Conservation (phyloP, 2,329 filamentous ascomycete genomes). For the Gyromitra esculenta region DNA sequence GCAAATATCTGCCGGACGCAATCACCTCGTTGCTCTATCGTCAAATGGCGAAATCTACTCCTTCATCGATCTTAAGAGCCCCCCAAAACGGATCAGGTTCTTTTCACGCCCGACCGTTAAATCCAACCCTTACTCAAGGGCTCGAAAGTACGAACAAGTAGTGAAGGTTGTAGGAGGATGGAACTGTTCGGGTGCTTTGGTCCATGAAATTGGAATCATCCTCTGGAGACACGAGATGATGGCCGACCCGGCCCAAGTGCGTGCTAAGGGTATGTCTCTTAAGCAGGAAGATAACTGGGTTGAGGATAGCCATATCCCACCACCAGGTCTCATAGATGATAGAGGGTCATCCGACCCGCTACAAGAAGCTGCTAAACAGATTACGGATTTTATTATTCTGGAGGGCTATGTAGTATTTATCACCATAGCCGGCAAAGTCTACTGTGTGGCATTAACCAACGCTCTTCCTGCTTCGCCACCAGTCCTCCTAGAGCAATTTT, state of each 20-base stretch:
- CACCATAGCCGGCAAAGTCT: conserved; percentile 51
- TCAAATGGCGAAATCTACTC: conserved; percentile 48
- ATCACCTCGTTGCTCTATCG: conserved; percentile 51
- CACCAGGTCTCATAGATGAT: conserved; percentile 4
- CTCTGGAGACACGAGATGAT: conserved; percentile 42
- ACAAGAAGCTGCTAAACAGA: conserved; percentile 31
- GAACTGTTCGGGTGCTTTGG: conserved; percentile 49
- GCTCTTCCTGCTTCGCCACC: conserved; percentile 32
- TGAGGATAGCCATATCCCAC: conserved; percentile 27
- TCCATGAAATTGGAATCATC: conserved; percentile 51
- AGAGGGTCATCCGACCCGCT: conserved; percentile 4
- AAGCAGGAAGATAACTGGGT: conserved; percentile 37
- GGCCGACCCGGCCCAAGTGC: not conserved
- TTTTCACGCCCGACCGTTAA: conserved; percentile 3
- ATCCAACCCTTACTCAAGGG: conserved; percentile 24
- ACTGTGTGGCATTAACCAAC: conserved; percentile 35
- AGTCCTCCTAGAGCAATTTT: conserved; percentile 48
- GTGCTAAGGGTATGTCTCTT: not conserved
- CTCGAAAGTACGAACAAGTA: conserved; percentile 24
- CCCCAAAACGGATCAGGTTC: conserved; percentile 38
- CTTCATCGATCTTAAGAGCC: conserved; percentile 18
- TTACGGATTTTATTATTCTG: conserved; percentile 51
- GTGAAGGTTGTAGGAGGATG: conserved; percentile 54
- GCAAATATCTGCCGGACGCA: conserved; percentile 51
- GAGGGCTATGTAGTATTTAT: conserved; percentile 49